Evolutionary conservation across 108 stramenopile species (phyloP).

Genomic region (Cyclotella atomus): DNA sequence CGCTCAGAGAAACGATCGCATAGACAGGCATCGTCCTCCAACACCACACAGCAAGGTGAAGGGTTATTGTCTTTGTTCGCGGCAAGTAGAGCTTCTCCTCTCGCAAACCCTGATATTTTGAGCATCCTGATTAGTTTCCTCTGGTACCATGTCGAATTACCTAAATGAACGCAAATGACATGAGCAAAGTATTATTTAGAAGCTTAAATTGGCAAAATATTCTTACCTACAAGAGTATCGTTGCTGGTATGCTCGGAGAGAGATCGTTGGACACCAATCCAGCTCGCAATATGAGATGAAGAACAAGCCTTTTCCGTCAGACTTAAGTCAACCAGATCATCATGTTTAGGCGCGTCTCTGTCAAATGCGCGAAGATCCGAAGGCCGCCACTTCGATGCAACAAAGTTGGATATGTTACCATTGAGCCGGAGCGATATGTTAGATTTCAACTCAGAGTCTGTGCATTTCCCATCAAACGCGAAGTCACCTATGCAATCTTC

Average conservation of each 20-base stretch:
- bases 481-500: constrained; percentile 51
- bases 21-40: constrained; percentile 86
- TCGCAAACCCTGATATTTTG: constrained; percentile 71
- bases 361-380: constrained; percentile 80
- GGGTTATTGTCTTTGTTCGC: constrained; percentile 65
- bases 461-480: constrained; percentile 74
- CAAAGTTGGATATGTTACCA: constrained; percentile 51
- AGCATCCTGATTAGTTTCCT: constrained; percentile 39
- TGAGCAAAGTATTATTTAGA: neutral
- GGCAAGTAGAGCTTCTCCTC: constrained; percentile 53
- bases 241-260: neutral
- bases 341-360: constrained; percentile 59
- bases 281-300: constrained; percentile 74
- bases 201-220: neutral
- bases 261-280: constrained; percentile 57
- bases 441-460: constrained; percentile 38
- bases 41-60: constrained; percentile 70
- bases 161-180: neutral
- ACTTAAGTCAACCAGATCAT: constrained; percentile 51
- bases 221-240: constrained; percentile 13
- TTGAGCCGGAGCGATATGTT: constrained; percentile 31
- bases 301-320: constrained; percentile 74
- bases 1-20: constrained; percentile 83
- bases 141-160: constrained; percentile 10
- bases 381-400: constrained; percentile 71